These are phyloP conservation scores for Suillus alpinus DNA, from an alignment of 768 basidiomycete species.

Conservation along the genomic window DNA sequence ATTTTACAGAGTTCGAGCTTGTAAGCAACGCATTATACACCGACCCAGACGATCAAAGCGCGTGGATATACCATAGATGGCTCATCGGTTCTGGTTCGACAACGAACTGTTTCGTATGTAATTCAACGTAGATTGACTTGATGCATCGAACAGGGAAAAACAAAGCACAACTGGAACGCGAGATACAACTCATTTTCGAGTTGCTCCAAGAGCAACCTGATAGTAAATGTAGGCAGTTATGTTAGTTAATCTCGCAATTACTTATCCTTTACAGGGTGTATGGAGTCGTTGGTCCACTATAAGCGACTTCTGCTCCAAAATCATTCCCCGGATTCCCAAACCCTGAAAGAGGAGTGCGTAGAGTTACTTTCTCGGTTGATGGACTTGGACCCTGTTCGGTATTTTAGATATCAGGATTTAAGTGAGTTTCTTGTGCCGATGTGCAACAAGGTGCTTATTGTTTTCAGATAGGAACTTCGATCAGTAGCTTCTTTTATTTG, in stretches of 20 bases:
- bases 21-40: slow-evolving; percentile 94
- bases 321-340: slow-evolving; percentile 36
- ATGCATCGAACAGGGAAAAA: slow-evolving; percentile 48
- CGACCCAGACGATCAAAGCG: slow-evolving; percentile 93
- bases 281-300: slow-evolving; percentile 89
- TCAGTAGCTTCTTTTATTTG: neutral
- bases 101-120: neutral
- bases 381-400: slow-evolving; percentile 63
- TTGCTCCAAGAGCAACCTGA: slow-evolving; percentile 87
- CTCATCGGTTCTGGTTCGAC: slow-evolving; percentile 73
- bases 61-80: slow-evolving; percentile 99
- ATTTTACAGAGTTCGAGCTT: slow-evolving; percentile 77
- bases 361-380: slow-evolving; percentile 55
- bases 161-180: slow-evolving; percentile 57
- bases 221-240: slow-evolving; percentile 71
- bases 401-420: slow-evolving; percentile 65
- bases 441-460: neutral
- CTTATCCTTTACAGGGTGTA: slow-evolving; percentile 65
- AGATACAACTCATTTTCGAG: slow-evolving; percentile 78
- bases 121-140: neutral
- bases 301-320: slow-evolving; percentile 62
- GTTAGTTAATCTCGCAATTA: neutral
- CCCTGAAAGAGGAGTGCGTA: slow-evolving; percentile 45
- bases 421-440: slow-evolving; percentile 34
- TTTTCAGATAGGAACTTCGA: neutral